Conservation (phyloP, 495 filamentous ascomycete genomes). For the Penicillium crystallinum region DNA sequence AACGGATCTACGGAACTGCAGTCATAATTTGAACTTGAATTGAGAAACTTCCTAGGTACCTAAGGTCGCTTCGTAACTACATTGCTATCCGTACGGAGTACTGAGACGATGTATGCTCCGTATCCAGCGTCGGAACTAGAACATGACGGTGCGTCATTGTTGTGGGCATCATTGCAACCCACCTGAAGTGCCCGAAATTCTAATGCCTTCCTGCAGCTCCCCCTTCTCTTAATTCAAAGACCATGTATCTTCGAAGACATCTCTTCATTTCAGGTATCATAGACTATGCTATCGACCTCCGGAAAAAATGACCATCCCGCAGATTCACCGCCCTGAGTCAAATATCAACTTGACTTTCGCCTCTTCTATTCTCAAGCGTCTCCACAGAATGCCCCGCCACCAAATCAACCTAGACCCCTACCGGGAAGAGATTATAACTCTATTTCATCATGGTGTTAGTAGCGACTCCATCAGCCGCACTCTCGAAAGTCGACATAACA, state of each 20-base stretch:
- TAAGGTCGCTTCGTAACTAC: too few species aligned
- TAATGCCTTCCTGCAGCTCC: too few species aligned
- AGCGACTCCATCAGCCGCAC: conserved; percentile 26
- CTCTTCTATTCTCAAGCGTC: background rate
- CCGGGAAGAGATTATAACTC: conserved; percentile 23
- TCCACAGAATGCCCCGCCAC: conserved; percentile 21
- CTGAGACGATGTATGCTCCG: too few species aligned
- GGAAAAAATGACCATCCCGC: conserved; percentile 2
- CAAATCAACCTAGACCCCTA: conserved; percentile 29
- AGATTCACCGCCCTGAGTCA: conserved; percentile 18
- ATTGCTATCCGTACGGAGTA: too few species aligned
- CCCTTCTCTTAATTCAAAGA: too few species aligned
- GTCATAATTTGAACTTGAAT: conserved; percentile 1
- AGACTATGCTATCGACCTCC: background rate
- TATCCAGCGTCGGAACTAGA: too few species aligned
- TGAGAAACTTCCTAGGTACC: too few species aligned
- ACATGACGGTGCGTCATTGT: too few species aligned
- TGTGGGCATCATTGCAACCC: too few species aligned
- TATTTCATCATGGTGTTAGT: conserved; percentile 24
- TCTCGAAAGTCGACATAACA: conserved; percentile 22
- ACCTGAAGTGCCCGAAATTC: too few species aligned
- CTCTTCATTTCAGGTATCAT: background rate
- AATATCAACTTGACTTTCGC: background rate
- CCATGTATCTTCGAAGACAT: too few species aligned
- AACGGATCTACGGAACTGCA: conserved; percentile 10